These are phyloP conservation scores for Marvania coccoides DNA, from an alignment of 139 green algal genomes.

Conservation along the genomic window DNA sequence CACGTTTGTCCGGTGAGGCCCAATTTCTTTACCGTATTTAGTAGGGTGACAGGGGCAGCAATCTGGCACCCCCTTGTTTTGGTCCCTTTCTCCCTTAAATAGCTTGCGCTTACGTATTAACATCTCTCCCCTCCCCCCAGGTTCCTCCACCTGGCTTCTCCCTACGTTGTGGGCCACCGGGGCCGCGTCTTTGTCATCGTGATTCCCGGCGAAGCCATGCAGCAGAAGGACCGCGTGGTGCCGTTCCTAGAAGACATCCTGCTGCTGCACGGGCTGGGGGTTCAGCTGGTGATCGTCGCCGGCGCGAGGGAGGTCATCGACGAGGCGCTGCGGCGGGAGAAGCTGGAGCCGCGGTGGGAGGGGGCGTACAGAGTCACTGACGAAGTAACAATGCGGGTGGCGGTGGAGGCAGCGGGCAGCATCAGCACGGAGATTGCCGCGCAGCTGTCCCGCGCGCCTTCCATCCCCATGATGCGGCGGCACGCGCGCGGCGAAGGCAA, in stretches of 20 bases:
- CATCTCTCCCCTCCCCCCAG: too few relatives aligned
- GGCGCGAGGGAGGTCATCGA: conserved; percentile 41
- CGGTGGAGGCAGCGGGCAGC: conserved; percentile 28
- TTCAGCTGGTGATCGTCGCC: conserved; percentile 79
- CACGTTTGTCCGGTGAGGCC: conserved; percentile 61
- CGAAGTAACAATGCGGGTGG: conserved; percentile 22
- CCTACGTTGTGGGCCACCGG: conserved; percentile 86
- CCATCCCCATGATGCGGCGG: conserved; percentile 73
- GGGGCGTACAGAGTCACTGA: conserved; percentile 81
- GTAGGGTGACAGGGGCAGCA: too few relatives aligned
- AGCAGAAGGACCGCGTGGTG: conserved; percentile 36
- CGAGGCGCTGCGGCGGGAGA: neutral
- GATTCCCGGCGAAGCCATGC: conserved; percentile 75
- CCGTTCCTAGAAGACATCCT: conserved; percentile 74
- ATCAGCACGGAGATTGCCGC: conserved; percentile 53
- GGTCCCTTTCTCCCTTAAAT: too few relatives aligned
- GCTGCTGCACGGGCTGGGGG: conserved; percentile 83
- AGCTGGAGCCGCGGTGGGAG: conserved; percentile 38
- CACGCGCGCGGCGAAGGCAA: conserved; percentile 63
- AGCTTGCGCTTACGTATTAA: too few relatives aligned
- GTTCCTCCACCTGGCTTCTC: conserved; percentile 51
- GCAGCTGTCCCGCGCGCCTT: conserved; percentile 56
- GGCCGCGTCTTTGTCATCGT: conserved; percentile 83
- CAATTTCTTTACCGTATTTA: too few relatives aligned
- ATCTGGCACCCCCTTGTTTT: too few relatives aligned